Evolutionary conservation across 345 rosid species (phyloP), one percentile per base, ranked within the genome.

Genomic region (Lenwebbia sp.): DNA sequence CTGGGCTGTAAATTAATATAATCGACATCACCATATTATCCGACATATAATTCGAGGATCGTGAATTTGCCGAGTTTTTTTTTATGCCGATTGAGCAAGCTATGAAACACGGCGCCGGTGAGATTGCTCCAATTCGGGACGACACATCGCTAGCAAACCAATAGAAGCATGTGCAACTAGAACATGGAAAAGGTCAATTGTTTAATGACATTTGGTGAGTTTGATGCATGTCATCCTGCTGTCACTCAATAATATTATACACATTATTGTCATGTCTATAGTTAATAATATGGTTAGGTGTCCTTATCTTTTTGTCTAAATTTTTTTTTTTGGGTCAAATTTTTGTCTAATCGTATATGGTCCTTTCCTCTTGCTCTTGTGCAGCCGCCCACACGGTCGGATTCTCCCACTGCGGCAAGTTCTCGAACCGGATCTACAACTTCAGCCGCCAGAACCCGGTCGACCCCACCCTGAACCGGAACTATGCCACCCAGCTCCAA

Each of bases 351-450:
- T 65, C 17, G 19, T 30, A 37, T 40, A 65, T 30, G 41, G 76
- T 30, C 76, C 33, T 65, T 53, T 53, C 22, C 57, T 21, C 57
- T 54, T 8, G 57, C 25, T 51, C 54, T 70, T 74, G 70, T 85
- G 87, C 93, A 95, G 98, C 93, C 51, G 98, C 95, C n/a, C 98
- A 95, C 93, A 94, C 94, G 78, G 85, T 95, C 14, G 98, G 98
- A 87, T 94, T 95, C 91, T 91, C 96, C 21, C 98, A 95, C 82
- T 95, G 98, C 84, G 37, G 83, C 91, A 92, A 88, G 87, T 88
- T 95, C 33, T 40, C 89, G 10, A 89, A 92, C 89, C 88, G 97
- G 82, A 92, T 95, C 84, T 93, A 92, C 95, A 90, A 40, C 86
- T 95, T 93, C 90, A 93, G 85, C 91, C 76, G 84, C 41, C 84